These are phyloP conservation scores for Dipteronia dyeriana DNA, from an alignment of 345 rosid genomes.

Conservation along the genomic window DNA sequence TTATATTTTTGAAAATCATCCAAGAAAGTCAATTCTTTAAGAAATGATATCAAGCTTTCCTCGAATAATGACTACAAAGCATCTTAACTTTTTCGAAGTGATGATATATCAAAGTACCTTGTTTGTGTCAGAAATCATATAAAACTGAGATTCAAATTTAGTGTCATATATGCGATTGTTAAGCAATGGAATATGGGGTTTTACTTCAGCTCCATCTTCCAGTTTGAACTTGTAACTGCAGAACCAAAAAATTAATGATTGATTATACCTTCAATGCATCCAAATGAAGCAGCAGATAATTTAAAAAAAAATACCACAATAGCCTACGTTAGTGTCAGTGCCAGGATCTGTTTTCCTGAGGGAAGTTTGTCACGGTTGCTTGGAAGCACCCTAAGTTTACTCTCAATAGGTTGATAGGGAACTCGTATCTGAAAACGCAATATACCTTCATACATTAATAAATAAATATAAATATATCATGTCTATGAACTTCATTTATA, in stretches of 20 bases:
- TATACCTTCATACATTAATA: slow-evolving; percentile 11
- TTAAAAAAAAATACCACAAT: slow-evolving; percentile 13
- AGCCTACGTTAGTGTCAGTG: slow-evolving; percentile 82
- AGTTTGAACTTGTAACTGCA: slow-evolving; percentile 91
- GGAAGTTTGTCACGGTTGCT: slow-evolving; percentile 79
- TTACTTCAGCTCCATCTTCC: slow-evolving; percentile 90
- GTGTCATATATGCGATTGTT: slow-evolving; percentile 95
- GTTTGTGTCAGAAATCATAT: slow-evolving; percentile 87
- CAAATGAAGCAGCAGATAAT: slow-evolving; percentile 12
- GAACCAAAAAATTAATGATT: slow-evolving; percentile 14
- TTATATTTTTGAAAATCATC: slow-evolving; percentile 1
- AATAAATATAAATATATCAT: slow-evolving; percentile 19
- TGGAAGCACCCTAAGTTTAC: slow-evolving; percentile 71
- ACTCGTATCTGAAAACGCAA: slow-evolving; percentile 60
- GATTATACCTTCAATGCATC: slow-evolving; percentile 17
- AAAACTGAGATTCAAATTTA: slow-evolving; percentile 96
- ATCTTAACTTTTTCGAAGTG: neutral
- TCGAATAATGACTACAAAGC: neutral
- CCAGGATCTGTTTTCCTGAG: slow-evolving; percentile 89
- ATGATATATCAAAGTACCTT: slow-evolving; percentile 53
- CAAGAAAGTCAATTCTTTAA: neutral
- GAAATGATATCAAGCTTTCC: neutral
- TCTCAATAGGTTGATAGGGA: slow-evolving; percentile 82
- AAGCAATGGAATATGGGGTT: slow-evolving; percentile 82
- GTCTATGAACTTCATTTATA: neutral